Evolutionary conservation across 2,329 filamentous ascomycete species (phyloP), one percentile per base, ranked within the genome.

Genomic region (Sporothrix variecibatus): DNA sequence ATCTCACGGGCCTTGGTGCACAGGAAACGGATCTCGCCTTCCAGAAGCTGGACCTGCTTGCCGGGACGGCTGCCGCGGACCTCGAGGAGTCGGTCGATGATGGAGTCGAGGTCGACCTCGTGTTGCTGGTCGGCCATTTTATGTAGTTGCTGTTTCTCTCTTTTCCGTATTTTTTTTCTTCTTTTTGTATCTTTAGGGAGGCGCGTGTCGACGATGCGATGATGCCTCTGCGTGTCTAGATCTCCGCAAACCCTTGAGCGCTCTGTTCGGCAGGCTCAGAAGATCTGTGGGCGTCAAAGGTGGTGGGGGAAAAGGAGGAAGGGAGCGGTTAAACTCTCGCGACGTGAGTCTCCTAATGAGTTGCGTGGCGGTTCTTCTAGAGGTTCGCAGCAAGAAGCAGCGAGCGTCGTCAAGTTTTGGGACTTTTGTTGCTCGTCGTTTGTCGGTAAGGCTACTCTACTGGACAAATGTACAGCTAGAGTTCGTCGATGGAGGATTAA

Each of bases 1-100:
- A 99, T 98, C 87, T 99, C 96, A 78, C 96, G 93, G 77, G 95
- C 95, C 88, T 98, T 98, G 83, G 95, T 98, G 90, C 96, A 99
- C 78, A 99, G 90, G 85, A 91, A 97, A 82, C 95, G 93, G 80
- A 99, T 99, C 87, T 98, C 96, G 76, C 94, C 91, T 85, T 99
- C 96, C 78, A 97, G 88, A 79, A 99, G 90, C 87, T 98, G 95
- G 73, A 99, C 96, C 86, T 98, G 96, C 88, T 99, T 99, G 81
- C 96, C 96, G 74, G 96, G 96, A 82, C 96, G 92, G 89, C 95
- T 98, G 83, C 95, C 96, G 86, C 96, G 93, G 82, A 98, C 96
- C 87, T 99, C 96, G 82, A 98, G 89, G 82, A 99, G 90, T 85
- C 96, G 91, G 85, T 98, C 95, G 88, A 99, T 98, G 91, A 98